Evolutionary conservation across 2,329 filamentous ascomycete genomes (phyloP), one percentile per base, ranked within the genome.

Genomic region (Nemania sp.): DNA sequence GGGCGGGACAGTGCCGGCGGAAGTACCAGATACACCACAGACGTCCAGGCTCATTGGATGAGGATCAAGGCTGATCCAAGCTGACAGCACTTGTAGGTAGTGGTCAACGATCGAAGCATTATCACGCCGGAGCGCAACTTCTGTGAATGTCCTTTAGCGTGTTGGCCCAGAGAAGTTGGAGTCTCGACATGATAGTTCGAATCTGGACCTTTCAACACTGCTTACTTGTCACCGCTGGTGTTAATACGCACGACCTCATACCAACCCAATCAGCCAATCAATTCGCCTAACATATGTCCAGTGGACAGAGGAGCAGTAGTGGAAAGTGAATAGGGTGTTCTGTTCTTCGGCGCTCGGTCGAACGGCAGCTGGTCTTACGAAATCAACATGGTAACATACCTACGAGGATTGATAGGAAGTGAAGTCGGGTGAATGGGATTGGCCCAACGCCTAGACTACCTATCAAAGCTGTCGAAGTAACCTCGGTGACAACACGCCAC

Each of bases 21-120:
- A 49, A 48, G 47, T 46, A 64, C 46, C 58, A 53, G 54, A 64
- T 59, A 51, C 29, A 48, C 48, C 45, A 42, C 25, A 48, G 58
- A 42, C 18, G 20, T 40, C 48, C 18, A 17, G 46, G 34, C 52
- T 59, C 29, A 43, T 64, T 64, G 62, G 62, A 62, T 61, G 50
- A 56, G 46, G 40, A 37, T 47, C 21, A 21, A 37, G 43, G 52
- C 34, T 51, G 40, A 37, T 42, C 43, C 37, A 39, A 40, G 49
- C 59, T 57, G 39, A 51, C 45, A 51, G 46, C 37, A 57, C 48
- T 59, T 57, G 54, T 47, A 59, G 39, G 43, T 62, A 62, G 62
- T 56, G 21, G 50, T 48, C 54, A 47, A 46, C 46, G 40, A 59
- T 57, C 46, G 48, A 59, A 57, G 39, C 34, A 59, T 51, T 47